phyloP scores from a whole-genome alignment of 768 basidiomycete genomes.

The Podaxis mareebaensis region DNA sequence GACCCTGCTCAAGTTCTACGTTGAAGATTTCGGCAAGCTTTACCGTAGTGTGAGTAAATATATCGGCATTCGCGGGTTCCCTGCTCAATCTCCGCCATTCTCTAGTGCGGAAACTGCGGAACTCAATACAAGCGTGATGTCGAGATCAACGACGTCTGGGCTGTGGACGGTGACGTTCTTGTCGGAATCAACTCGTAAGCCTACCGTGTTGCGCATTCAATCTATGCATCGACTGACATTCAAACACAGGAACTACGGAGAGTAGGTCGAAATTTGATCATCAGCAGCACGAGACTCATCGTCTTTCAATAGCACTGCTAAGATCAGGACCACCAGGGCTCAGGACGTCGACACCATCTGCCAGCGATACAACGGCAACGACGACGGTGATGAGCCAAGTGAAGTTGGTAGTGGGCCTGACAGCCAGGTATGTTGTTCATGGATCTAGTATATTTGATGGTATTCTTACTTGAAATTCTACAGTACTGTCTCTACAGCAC shows the following conservation, averaged over 20 bases:
- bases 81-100: conserved; percentile 7
- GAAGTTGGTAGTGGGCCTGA: conserved; percentile 33
- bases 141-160: conserved; percentile 35
- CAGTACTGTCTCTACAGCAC: conserved; percentile 30
- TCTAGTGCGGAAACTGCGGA: conserved; percentile 33
- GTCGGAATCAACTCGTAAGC: conserved; percentile 35
- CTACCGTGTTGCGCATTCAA: background rate
- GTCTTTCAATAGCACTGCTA: conserved; percentile 27
- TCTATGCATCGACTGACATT: background rate
- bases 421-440: conserved; percentile 24
- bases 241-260: conserved; percentile 34
- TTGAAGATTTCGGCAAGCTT: conserved; percentile 40
- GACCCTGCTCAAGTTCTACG: conserved; percentile 32
- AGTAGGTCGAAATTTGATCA: conserved; percentile 23
- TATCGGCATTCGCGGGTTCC: conserved; percentile 5
- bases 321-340: conserved; percentile 32
- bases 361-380: conserved; percentile 31
- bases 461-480: background rate
- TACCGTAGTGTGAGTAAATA: conserved; percentile 28
- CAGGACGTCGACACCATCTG: conserved; percentile 33
- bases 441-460: background rate
- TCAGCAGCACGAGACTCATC: background rate
- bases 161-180: conserved; percentile 30
- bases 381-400: conserved; percentile 30
- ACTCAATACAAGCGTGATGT: conserved; percentile 31